Conservation (phyloP, 2,329 filamentous ascomycete species). For the Penicillium digitatum region DNA sequence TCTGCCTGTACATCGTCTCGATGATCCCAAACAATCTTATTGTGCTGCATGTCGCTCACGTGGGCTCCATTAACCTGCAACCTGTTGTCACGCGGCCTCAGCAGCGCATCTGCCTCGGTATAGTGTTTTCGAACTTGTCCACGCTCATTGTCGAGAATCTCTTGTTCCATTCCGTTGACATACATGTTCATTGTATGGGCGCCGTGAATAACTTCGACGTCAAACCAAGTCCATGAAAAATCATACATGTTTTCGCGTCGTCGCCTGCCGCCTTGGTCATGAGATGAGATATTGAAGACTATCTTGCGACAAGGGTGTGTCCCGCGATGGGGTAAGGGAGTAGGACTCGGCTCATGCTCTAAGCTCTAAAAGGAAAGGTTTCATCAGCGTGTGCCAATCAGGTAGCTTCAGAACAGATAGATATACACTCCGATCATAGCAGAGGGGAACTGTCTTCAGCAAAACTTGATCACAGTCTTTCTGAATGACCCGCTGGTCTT, state of each 20-base stretch:
- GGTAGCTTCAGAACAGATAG: not conserved
- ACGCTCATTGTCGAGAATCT: slow-evolving; percentile 16
- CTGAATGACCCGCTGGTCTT: slow-evolving; percentile 19
- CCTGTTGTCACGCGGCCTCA: slow-evolving; percentile 29
- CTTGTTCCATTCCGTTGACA: slow-evolving; percentile 11
- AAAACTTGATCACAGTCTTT: slow-evolving; percentile 36
- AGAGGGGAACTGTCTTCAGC: slow-evolving; percentile 36
- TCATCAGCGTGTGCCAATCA: slow-evolving; percentile 9
- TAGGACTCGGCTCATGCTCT: slow-evolving; percentile 15
- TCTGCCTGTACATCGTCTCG: slow-evolving; percentile 30
- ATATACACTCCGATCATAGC: slow-evolving; percentile 31
- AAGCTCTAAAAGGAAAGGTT: slow-evolving; percentile 9
- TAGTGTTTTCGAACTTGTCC: slow-evolving; percentile 15
- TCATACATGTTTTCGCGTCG: slow-evolving; percentile 24
- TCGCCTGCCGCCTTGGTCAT: slow-evolving; percentile 34
- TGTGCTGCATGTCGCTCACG: slow-evolving; percentile 18
- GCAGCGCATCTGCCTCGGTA: slow-evolving; percentile 23
- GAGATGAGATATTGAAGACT: slow-evolving; percentile 33
- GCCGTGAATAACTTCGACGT: slow-evolving; percentile 30
- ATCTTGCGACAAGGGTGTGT: slow-evolving; percentile 40
- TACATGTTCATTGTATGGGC: slow-evolving; percentile 24
- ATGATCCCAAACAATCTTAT: slow-evolving; percentile 36
- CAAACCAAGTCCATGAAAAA: slow-evolving; percentile 40
- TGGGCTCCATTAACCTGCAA: slow-evolving; percentile 33
- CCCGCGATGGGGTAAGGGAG: slow-evolving; percentile 33